Base-by-base conservation (phyloP, 805 yeast species). In the Wickerhamiella hasegawae region DNA sequence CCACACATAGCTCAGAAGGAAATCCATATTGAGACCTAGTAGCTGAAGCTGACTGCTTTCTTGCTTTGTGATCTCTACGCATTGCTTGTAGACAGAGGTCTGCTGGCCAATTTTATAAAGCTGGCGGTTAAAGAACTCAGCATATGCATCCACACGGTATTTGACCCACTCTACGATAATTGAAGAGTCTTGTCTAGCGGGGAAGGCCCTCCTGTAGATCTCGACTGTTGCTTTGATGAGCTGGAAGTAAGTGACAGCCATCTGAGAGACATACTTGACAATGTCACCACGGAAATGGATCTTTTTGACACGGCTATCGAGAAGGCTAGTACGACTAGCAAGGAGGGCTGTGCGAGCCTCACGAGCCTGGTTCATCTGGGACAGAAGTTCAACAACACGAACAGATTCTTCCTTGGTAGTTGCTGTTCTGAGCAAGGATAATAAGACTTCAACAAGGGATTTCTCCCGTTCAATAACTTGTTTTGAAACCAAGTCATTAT, bases 101-200 rank as follows among this genome's bases (percentile, higher is more conserved):
- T 62, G 59, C 30, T 68, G 59, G 32, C 71, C 65, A 21, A 48
- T 48, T 18, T 46, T 41, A 41, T 71, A 62, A 18, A 85, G 56
- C 45, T 79, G 85, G 37, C 78, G 70, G 32, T 72, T 69, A 45
- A 84, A 68, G 5, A 73, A 55, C 14, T 60, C 58, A 21, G 73
- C 71, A 43, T 78, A 76, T 32, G 62, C 60, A 28, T 69, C 68
- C 22, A 80, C 68, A 51, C 75, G 77, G 10, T 66, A 66, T 38
- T 70, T 69, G 23, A 77, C 69, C 94, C 94, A 83, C 41, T 74
- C 72, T n/a, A 82, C 76, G 14, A 83, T 59, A 21, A 64, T 63
- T 44, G 77, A 69, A 8, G 77, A 63, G 34, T 69, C 63, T 26
- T 55, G 55, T 28, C 57, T 12, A 36, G 48, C 49, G 11, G 58